Evolutionary conservation across 2,329 filamentous ascomycete species (phyloP), one percentile per base, ranked within the genome.

Genomic region (Xylaria sp.): DNA sequence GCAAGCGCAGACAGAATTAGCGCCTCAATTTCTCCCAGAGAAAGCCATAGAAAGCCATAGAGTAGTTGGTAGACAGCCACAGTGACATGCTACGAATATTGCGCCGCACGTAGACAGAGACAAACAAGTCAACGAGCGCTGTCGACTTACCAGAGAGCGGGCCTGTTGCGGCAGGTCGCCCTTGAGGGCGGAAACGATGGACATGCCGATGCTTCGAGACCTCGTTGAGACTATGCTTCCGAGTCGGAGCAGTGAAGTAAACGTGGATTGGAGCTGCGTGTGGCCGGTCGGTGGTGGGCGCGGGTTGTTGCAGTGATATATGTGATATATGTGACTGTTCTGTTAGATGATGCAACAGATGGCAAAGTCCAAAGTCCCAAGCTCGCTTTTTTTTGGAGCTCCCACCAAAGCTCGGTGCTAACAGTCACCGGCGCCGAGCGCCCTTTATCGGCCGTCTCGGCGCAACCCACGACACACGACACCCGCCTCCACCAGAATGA

Each of bases 101-200:
- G 59, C 37, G 35, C 47, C 44, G 53, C 41, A 57, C 55, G 60
- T 19, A 4, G 31, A 27, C 46, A n/a, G n/a, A n/a, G 27, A 35
- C 17, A 10, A 4, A 17, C 7, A 31, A 51, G 33, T 44, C 25
- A 13, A 37, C 23, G 47, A 44, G 21, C 7, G 37, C 38, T 37
- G 38, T 52, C 46, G 31, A 51, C 83, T 74, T 73, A 86, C 83
- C 72, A 86, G 74, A 65, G 84, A 86, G 72, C 83, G 79, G 58
- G 82, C 82, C 77, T 86, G 83, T 66, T 84, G 81, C 62, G 84
- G 81, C 76, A 83, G 78, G 64, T 85, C 81, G 74, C 83, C 83
- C 72, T 81, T 83, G 57, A 78, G 73, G 66, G 76, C 73, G 62
- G 72, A 68, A 44, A 73, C 71, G 52, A 75, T 55, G 40, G 73